Base-by-base conservation (phyloP, 2,329 filamentous ascomycete genomes). In the Fusarium pseudograminearum region DNA sequence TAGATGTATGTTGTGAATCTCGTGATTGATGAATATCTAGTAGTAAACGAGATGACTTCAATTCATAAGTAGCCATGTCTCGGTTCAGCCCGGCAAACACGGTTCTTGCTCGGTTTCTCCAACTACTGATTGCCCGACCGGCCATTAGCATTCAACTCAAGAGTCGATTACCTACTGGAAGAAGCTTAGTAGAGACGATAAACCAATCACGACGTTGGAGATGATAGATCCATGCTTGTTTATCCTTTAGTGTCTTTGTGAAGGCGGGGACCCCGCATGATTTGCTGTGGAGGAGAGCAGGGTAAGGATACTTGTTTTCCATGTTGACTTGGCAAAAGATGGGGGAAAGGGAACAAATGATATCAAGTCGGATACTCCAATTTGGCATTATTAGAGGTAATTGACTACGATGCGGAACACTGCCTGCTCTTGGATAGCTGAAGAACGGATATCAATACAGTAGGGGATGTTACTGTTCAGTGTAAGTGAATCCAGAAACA, bases 41-140 rank as follows among this genome's bases (percentile, higher is more conserved):
- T 7, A 20, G 14, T 22, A 40, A 22, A 40, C 14, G 36, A 63
- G 30, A 41, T 53, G 34, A 50, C 66, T 73, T 74, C 48, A 52
- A 52, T 52, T 71, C 72, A 74, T 74, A 72, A 52, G 48, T 52
- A 52, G 72, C 61, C 48, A 51, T 61, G 63, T 75, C 68, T 75
- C 73, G 73, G 73, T 74, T 57, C 65, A 72, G 67, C 57, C 73
- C 73, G 73, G 73, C 73, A 75, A 75, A 69, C 57, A 47, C 70
- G 69, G 60, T 48, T 54, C 58, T 61, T 72, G 61, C 71, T 74
- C 73, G 71, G 73, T 71, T 61, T 74, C 71, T 67, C 65, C 68
- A 69, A 69, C 55, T n/a, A 30, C 36, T 41, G 34, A 65, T 67
- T 70, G 61, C 56, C 60, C 53, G 55, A 45, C 46, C 47, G 55